These are phyloP conservation scores for Talaromyces liani DNA, from an alignment of 495 filamentous ascomycete species.

Conservation along the genomic window DNA sequence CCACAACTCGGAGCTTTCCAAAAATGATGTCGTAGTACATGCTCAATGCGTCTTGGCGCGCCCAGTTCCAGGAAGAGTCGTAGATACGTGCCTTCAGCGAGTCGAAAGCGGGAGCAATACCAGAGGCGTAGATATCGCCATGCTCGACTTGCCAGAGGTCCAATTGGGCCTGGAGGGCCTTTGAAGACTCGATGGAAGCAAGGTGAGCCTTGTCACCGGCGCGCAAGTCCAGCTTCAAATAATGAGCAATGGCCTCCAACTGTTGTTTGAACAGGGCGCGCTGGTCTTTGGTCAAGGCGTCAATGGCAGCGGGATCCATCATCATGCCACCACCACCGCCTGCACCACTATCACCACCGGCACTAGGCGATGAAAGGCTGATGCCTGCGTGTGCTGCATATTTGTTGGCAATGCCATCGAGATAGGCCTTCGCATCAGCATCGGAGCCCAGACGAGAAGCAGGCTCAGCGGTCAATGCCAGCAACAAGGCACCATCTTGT, in stretches of 20 bases:
- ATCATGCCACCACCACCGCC: slow-evolving; percentile 79
- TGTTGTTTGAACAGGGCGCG: slow-evolving; percentile 94
- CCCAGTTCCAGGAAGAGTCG: slow-evolving; percentile 99
- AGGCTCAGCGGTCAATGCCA: slow-evolving; percentile 91
- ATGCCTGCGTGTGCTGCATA: slow-evolving; percentile 84
- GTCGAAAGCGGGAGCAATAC: slow-evolving; percentile 92
- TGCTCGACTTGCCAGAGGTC: slow-evolving; percentile 95
- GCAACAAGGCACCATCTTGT: slow-evolving; percentile 83
- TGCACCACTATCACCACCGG: slow-evolving; percentile 66
- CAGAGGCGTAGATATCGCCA: slow-evolving; percentile 89
- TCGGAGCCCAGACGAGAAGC: slow-evolving; percentile 80
- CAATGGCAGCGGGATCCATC: slow-evolving; percentile 97
- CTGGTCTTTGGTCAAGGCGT: slow-evolving; percentile 95
- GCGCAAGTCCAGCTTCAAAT: slow-evolving; percentile 93
- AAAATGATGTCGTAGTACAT: slow-evolving; percentile 99
- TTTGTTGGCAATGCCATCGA: slow-evolving; percentile 81
- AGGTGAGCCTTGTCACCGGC: slow-evolving; percentile 91
- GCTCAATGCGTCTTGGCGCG: slow-evolving; percentile 87
- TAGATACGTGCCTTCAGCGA: slow-evolving; percentile 90
- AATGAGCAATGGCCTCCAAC: slow-evolving; percentile 86
- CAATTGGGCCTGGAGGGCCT: slow-evolving; percentile 81
- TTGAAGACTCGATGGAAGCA: slow-evolving; percentile 71
- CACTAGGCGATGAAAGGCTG: slow-evolving; percentile 66
- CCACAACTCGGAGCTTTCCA: slow-evolving; percentile 82
- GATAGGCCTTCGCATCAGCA: slow-evolving; percentile 80